Percentiles rank a stretch among this genome's conserved stretches.
Evolutionary conservation across 345 rosid genomes (phyloP).

Genomic region (Eucalyptus guilfoylei): DNA sequence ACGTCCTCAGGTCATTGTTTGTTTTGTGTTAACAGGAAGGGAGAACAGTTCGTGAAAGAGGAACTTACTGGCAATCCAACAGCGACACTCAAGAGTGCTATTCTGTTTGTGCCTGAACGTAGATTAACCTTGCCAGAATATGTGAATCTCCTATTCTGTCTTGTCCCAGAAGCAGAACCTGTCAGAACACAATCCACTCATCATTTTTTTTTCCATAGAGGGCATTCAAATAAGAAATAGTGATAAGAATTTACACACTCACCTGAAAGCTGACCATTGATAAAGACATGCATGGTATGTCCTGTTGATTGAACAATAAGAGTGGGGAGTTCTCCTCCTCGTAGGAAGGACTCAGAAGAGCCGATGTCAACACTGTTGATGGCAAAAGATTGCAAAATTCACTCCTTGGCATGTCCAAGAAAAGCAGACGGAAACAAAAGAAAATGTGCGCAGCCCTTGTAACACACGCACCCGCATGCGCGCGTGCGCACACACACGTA

Average conservation of each 20-base stretch:
- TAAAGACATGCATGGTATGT: constrained; percentile 87
- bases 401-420: background rate
- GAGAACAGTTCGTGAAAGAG: background rate
- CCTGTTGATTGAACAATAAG: constrained; percentile 82
- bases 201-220: background rate
- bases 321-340: constrained; percentile 84
- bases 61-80: constrained; percentile 87
- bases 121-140: constrained; percentile 74
- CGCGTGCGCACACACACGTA: fast-evolving
- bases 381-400: background rate
- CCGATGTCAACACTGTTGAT: constrained; percentile 60
- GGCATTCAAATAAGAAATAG: background rate
- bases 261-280: constrained; percentile 93
- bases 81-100: constrained; percentile 91
- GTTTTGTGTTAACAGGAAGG: background rate
- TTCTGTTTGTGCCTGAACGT: constrained; percentile 70
- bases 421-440: background rate
- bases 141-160: constrained; percentile 63
- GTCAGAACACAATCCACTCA: background rate
- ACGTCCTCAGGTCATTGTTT: background rate
- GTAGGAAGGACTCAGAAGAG: constrained; percentile 76
- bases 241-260: background rate
- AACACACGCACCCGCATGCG: background rate
- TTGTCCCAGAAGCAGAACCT: constrained; percentile 92
- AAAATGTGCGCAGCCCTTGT: background rate